Percentiles rank a stretch among this genome's conserved stretches.
Evolutionary conservation across 2,329 filamentous ascomycete genomes (phyloP).

Genomic region (Penicillium janthinellum): DNA sequence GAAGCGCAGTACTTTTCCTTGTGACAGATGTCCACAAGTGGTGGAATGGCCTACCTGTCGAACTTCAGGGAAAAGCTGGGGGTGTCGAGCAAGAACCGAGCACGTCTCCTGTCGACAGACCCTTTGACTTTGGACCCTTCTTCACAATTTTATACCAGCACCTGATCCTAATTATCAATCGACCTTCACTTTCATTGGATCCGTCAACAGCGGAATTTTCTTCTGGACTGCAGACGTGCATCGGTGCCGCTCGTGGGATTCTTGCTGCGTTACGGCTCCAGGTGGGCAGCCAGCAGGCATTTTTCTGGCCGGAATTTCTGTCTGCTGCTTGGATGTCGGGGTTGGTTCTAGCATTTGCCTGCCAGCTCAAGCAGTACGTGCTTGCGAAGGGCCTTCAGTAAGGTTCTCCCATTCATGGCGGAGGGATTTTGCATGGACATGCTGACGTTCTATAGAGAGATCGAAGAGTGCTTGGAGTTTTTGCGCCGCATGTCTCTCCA

Average conservation of each 20-base stretch:
- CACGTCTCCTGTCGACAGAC: conserved; percentile 7
- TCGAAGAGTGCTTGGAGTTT: conserved; percentile 36
- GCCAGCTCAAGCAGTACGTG: conserved; percentile 44
- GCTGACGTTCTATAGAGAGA: conserved; percentile 33
- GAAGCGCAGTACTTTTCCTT: conserved; percentile 40
- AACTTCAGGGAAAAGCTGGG: conserved; percentile 26
- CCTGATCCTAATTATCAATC: conserved; percentile 43
- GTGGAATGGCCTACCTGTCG: conserved; percentile 44
- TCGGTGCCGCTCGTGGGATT: conserved; percentile 43
- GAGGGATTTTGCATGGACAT: background rate
- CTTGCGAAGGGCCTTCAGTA: conserved; percentile 37
- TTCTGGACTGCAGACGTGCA: conserved; percentile 45
- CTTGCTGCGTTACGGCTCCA: conserved; percentile 40
- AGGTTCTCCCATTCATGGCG: conserved; percentile 1
- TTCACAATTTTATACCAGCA: conserved; percentile 48
- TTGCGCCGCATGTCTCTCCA: conserved; percentile 39
- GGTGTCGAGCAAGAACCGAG: background rate
- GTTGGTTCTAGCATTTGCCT: conserved; percentile 45
- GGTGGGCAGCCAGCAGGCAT: conserved; percentile 33
- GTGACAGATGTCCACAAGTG: conserved; percentile 47
- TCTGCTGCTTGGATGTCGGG: conserved; percentile 47
- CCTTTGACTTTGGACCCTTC: conserved; percentile 41
- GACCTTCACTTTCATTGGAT: conserved; percentile 42
- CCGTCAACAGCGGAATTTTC: conserved; percentile 43
- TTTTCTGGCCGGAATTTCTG: conserved; percentile 45